phyloP scores from a whole-genome alignment of 2,329 filamentous ascomycete species.

The Sporothrix brasiliensis region DNA sequence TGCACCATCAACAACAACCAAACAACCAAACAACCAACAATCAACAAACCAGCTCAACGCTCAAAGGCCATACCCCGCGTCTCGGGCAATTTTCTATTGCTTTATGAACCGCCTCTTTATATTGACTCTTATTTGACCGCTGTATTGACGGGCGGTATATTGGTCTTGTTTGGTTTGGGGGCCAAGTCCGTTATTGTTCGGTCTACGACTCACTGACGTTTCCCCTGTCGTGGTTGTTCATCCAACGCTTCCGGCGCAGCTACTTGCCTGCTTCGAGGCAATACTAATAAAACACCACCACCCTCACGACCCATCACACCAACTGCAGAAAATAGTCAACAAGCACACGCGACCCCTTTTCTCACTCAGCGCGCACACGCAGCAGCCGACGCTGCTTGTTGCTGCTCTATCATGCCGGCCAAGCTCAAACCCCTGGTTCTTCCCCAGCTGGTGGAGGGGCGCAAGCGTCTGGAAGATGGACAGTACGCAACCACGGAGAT shows the following conservation, averaged over 20 bases:
- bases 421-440: constrained; percentile 58
- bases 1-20: not conserved
- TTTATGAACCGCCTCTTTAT: constrained; percentile 8
- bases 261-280: constrained; percentile 4
- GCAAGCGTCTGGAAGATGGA: constrained; percentile 35
- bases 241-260: constrained; percentile 18
- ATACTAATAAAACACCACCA: constrained; percentile 10
- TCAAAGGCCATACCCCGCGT: constrained; percentile 15
- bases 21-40: not conserved
- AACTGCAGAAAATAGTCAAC: not conserved
- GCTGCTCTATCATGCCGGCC: constrained; percentile 47
- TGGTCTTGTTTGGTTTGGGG: constrained; percentile 3
- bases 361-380: constrained; percentile 7
- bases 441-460: constrained; percentile 57
- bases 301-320: not conserved
- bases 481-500: constrained; percentile 41
- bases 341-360: not conserved
- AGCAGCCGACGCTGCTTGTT: constrained; percentile 23
- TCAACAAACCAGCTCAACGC: not conserved
- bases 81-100: constrained; percentile 15
- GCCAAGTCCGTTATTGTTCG: not conserved
- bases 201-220: constrained; percentile 11
- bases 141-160: constrained; percentile 10
- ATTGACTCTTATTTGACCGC: constrained; percentile 21
- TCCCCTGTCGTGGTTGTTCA: constrained; percentile 19